A percentile compares a stretch with the other conserved stretches of the same genome.
Evolutionary conservation across 176 grass and related monocot species (phyloP).

Genomic region (Urochloa ruziziensis): DNA sequence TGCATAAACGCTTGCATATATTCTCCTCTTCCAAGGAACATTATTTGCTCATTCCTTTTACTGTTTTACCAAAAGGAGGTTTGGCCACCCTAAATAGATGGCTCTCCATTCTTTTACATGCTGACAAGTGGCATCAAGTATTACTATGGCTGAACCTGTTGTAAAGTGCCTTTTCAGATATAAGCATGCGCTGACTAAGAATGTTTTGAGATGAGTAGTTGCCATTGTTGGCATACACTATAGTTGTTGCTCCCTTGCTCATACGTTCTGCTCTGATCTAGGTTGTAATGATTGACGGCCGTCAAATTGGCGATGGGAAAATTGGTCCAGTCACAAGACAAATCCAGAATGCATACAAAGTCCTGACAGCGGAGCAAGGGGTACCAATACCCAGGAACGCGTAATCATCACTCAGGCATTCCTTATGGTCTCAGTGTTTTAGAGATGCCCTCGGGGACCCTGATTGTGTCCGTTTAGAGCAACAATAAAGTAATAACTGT

Average conservation of each 20-base stretch:
- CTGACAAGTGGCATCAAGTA: background rate
- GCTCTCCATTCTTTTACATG: background rate
- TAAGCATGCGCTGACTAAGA: no score
- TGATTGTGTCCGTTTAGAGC: background rate
- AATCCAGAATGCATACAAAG: slow-evolving; percentile 82
- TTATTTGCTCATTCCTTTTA: slow-evolving; percentile 11
- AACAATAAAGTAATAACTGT: slow-evolving; percentile 16
- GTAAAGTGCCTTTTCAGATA: background rate
- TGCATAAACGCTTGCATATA: background rate
- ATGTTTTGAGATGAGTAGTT: background rate
- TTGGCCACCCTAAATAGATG: background rate
- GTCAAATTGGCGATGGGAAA: slow-evolving; percentile 61
- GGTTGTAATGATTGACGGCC: slow-evolving; percentile 86
- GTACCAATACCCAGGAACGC: slow-evolving; percentile 58
- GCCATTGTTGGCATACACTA: background rate
- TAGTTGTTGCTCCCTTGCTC: slow-evolving; percentile 4
- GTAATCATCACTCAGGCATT: slow-evolving; percentile 16
- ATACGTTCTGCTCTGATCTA: slow-evolving; percentile 31
- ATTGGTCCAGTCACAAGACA: slow-evolving; percentile 74
- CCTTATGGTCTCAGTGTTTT: no score
- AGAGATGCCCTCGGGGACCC: background rate
- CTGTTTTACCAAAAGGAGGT: background rate
- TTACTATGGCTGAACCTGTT: background rate
- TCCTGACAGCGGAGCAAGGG: slow-evolving; percentile 62
- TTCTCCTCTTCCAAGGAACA: background rate